phyloP scores from a whole-genome alignment of 169 alveolate genomes.

The Neospora caninum region DNA sequence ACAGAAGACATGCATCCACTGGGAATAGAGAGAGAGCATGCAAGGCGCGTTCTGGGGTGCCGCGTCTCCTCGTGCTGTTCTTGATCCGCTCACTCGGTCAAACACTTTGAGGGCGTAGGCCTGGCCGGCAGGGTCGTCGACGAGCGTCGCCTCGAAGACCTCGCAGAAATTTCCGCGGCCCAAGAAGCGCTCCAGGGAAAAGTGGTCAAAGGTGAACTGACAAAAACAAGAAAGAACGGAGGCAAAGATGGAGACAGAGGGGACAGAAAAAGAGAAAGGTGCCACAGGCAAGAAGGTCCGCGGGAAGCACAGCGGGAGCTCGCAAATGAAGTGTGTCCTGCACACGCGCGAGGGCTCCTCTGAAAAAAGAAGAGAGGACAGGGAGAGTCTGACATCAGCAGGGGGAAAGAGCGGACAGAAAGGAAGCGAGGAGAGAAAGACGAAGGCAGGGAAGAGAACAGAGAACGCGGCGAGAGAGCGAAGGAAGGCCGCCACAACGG shows the following conservation, averaged over 20 bases:
- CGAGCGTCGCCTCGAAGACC: constrained; percentile 82
- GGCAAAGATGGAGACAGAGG: neutral
- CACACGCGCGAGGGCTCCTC: too few species aligned
- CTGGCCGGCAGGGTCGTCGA: constrained; percentile 72
- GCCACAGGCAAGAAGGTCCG: neutral
- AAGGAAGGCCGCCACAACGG: neutral
- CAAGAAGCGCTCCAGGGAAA: constrained; percentile 78
- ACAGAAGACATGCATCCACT: too few species aligned
- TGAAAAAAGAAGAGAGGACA: neutral
- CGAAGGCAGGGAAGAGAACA: neutral
- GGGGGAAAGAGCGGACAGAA: neutral
- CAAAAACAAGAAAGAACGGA: neutral
- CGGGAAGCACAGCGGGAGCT: neutral
- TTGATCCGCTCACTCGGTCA: constrained; percentile 66
- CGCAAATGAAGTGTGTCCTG: too few species aligned
- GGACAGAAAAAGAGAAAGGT: neutral
- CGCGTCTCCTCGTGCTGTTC: too few species aligned
- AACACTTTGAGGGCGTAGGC: constrained; percentile 83
- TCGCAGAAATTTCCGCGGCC: constrained; percentile 85
- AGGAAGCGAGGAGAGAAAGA: constrained; percentile 17
- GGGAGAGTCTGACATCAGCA: neutral
- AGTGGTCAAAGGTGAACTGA: constrained; percentile 74
- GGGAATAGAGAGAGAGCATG: too few species aligned
- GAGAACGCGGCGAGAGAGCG: neutral
- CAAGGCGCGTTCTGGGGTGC: too few species aligned